phyloP scores from a whole-genome alignment of 2,329 filamentous ascomycete species.

The Helotiales sp. region DNA sequence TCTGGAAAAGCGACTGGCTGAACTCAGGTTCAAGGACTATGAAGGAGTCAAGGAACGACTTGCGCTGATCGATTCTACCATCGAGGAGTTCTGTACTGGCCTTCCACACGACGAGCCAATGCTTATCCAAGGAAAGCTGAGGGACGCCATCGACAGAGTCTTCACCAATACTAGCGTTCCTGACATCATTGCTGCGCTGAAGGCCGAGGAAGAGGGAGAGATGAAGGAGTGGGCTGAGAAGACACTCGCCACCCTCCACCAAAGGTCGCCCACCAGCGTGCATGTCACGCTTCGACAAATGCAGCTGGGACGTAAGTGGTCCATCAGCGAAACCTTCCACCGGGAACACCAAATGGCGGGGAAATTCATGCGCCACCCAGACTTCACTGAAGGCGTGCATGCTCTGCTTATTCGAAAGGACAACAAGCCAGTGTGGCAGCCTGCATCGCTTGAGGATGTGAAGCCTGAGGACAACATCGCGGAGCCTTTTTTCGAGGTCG shows the following conservation, averaged over 20 bases:
- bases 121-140: constrained; percentile 69
- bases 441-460: constrained; percentile 73
- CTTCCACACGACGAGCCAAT: constrained; percentile 77
- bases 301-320: constrained; percentile 75
- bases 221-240: constrained; percentile 77
- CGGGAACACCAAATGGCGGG: constrained; percentile 83
- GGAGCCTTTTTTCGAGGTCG: constrained; percentile 70
- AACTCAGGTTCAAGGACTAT: constrained; percentile 86
- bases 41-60: constrained; percentile 67
- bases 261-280: constrained; percentile 84
- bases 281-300: constrained; percentile 86
- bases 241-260: constrained; percentile 74
- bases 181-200: constrained; percentile 68
- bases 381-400: constrained; percentile 92
- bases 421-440: constrained; percentile 67
- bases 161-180: constrained; percentile 71
- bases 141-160: constrained; percentile 83
- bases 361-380: constrained; percentile 87
- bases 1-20: constrained; percentile 83
- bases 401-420: constrained; percentile 76
- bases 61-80: constrained; percentile 78
- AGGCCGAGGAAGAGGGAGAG: constrained; percentile 43
- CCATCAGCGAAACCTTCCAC: constrained; percentile 82
- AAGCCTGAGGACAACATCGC: constrained; percentile 56
- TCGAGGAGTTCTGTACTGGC: constrained; percentile 89